Percentiles rank a stretch among this genome's conserved stretches.
phyloP scores from a whole-genome alignment of 2,329 filamentous ascomycete genomes.

The Fusarium multiceps region DNA sequence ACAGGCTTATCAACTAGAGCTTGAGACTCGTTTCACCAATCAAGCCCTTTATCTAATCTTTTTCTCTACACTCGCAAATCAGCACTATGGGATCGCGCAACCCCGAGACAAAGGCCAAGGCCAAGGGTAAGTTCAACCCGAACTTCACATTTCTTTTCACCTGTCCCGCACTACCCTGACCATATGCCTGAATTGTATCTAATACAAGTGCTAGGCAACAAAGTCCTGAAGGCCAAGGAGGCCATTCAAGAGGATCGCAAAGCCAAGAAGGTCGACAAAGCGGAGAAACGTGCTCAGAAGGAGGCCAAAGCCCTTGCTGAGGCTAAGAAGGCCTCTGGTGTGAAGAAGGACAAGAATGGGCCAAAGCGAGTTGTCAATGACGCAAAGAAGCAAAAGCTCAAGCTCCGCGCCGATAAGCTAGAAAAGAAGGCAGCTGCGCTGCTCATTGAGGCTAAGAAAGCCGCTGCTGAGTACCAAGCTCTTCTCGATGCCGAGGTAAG shows the following conservation, averaged over 20 bases:
- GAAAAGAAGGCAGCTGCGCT: constrained; percentile 51
- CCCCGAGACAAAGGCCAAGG: constrained; percentile 31
- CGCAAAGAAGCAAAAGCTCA: constrained; percentile 54
- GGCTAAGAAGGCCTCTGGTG: constrained; percentile 45
- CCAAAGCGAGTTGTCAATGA: constrained; percentile 47
- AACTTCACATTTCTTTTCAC: neutral
- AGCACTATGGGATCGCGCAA: constrained; percentile 27
- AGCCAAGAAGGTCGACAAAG: constrained; percentile 52
- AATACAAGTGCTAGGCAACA: constrained; percentile 21
- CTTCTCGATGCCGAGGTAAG: constrained; percentile 42
- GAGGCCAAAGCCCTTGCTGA: constrained; percentile 47
- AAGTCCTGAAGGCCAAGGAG: constrained; percentile 20
- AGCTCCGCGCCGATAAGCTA: constrained; percentile 53
- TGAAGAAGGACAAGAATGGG: constrained; percentile 34
- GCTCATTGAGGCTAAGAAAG: constrained; percentile 54
- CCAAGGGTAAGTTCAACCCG: constrained; percentile 26
- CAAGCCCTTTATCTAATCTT: neutral
- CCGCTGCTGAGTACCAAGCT: constrained; percentile 45
- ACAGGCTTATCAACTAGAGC: rapidly evolving
- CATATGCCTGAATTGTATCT: neutral
- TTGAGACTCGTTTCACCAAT: too few species aligned
- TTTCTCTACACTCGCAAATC: constrained; percentile 1
- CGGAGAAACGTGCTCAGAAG: constrained; percentile 55
- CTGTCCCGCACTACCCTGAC: too few species aligned
- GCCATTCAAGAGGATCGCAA: constrained; percentile 46